A percentile compares a stretch with the other conserved stretches of the same genome.
These are phyloP conservation scores for Planoprotostelium fungivorum DNA, from an alignment of 78 protist genomes.

Conservation along the genomic window DNA sequence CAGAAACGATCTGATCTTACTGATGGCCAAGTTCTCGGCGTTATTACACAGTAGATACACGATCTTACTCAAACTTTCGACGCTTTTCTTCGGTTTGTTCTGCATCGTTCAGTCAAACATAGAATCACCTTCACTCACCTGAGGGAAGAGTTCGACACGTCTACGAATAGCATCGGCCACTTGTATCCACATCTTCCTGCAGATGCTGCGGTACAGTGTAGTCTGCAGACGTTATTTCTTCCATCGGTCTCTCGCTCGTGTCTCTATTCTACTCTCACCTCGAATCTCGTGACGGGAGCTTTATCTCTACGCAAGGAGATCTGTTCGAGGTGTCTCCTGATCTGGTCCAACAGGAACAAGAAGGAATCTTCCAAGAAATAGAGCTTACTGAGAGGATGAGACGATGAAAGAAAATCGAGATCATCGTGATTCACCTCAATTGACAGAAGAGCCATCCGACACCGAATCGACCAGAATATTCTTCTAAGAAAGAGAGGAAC, in stretches of 20 bases:
- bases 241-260: background rate
- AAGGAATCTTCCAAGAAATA: background rate
- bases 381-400: background rate
- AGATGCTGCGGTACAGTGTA: background rate
- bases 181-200: background rate
- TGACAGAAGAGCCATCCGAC: background rate
- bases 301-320: background rate
- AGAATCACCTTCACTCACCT: background rate
- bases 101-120: no score
- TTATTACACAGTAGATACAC: background rate
- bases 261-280: no score
- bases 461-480: background rate
- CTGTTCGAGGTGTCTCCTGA: background rate
- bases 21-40: background rate
- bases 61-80: background rate
- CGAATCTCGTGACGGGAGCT: background rate
- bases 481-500: background rate
- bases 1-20: background rate
- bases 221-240: background rate
- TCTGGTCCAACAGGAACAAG: background rate
- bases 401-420: no score
- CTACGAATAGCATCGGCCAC: background rate
- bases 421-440: background rate
- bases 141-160: background rate
- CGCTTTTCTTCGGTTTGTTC: background rate